Evolutionary conservation across 768 basidiomycete genomes (phyloP).

Genomic region (Russula sp.): DNA sequence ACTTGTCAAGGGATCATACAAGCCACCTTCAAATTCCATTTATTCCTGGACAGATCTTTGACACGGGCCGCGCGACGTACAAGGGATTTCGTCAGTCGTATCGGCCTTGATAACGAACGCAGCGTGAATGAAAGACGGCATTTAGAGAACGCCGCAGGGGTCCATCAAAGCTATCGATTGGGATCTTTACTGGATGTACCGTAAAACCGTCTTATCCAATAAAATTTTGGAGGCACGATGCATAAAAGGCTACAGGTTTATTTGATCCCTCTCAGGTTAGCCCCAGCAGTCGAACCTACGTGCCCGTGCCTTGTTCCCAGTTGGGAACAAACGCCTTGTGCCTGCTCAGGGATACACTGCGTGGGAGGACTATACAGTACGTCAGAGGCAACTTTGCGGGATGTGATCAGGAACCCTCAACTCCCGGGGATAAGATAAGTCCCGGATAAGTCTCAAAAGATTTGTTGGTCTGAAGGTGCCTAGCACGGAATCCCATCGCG

Average conservation of each 20-base stretch:
- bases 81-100: neutral
- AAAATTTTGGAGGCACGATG: neutral
- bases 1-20: neutral
- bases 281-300: neutral
- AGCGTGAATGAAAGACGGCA: neutral
- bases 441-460: neutral
- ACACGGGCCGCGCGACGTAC: neutral
- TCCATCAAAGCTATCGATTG: neutral
- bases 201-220: neutral
- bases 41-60: neutral
- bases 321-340: slow-evolving; percentile 1
- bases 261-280: neutral
- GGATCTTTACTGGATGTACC: neutral
- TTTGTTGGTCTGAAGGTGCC: neutral
- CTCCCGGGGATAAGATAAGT: too few relatives aligned
- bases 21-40: neutral
- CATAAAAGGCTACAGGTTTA: neutral
- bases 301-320: neutral
- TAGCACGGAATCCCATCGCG: neutral
- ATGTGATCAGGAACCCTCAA: neutral
- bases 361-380: neutral
- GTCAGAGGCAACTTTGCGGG: neutral
- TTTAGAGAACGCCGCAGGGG: neutral
- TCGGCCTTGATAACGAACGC: neutral
- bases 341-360: neutral